Percentiles rank a stretch among this genome's conserved stretches.
Conservation (phyloP, 164 flowering plant species). For the Magnolia changhungtana region DNA sequence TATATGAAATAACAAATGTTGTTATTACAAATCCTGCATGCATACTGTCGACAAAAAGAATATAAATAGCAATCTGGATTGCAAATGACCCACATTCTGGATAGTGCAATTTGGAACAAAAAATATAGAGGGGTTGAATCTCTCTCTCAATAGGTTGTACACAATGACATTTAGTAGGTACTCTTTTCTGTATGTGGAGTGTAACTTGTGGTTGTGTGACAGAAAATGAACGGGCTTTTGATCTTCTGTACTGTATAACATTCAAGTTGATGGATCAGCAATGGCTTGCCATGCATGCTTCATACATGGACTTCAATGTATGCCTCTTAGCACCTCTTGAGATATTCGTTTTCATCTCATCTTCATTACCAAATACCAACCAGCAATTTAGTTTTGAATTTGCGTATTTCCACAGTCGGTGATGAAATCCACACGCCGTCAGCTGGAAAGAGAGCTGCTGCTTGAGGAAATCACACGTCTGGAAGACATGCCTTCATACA, state of each 20-base stretch:
- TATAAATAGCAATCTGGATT: no score
- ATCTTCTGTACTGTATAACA: slow-evolving; percentile 32
- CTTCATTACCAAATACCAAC: neutral
- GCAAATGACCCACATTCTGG: no score
- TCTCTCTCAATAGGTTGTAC: no score
- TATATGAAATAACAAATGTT: no score
- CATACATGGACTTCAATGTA: slow-evolving; percentile 41
- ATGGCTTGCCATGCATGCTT: slow-evolving; percentile 38
- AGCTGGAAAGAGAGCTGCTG: slow-evolving; percentile 65
- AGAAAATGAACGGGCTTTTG: slow-evolving; percentile 34
- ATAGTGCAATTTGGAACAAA: no score
- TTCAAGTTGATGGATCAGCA: slow-evolving; percentile 38
- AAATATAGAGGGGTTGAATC: no score
- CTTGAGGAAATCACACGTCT: slow-evolving; percentile 55
- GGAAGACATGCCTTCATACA: slow-evolving; percentile 70
- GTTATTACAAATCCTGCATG: no score
- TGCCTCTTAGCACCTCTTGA: neutral
- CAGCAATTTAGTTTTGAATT: neutral
- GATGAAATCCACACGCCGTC: slow-evolving; percentile 74
- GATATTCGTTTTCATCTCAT: neutral
- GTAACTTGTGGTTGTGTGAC: slow-evolving; percentile 12
- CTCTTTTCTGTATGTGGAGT: neutral
- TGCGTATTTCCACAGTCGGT: slow-evolving; percentile 38
- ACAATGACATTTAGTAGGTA: no score
- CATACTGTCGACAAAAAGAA: no score